A percentile compares a stretch with the other conserved stretches of the same genome.
These are phyloP conservation scores for Spirogloea muscicola DNA, from an alignment of 139 green algal species.

Conservation along the genomic window DNA sequence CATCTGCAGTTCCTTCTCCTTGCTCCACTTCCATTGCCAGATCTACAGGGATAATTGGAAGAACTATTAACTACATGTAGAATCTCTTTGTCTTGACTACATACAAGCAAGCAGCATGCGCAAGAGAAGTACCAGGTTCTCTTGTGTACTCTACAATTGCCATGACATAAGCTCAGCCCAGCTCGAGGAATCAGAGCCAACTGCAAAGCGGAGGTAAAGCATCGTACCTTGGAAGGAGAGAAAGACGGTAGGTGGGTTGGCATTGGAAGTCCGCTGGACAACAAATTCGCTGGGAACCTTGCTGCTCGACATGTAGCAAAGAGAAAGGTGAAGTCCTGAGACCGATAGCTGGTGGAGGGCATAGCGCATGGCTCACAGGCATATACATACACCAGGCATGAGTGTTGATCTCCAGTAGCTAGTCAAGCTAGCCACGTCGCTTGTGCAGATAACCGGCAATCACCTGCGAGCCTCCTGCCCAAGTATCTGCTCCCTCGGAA, in stretches of 20 bases:
- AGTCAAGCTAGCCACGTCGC: not conserved
- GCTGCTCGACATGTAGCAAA: not conserved
- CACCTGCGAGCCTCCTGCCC: constrained; percentile 43
- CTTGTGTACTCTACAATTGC: too few relatives aligned
- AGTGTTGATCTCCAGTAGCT: not conserved
- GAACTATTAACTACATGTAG: too few relatives aligned
- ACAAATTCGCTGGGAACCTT: constrained; percentile 85
- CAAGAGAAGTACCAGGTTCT: too few relatives aligned
- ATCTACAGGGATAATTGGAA: too few relatives aligned
- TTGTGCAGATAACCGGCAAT: not conserved
- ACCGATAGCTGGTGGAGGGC: not conserved
- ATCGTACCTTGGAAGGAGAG: constrained; percentile 66
- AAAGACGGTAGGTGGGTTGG: constrained; percentile 89
- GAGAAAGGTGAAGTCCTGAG: not conserved
- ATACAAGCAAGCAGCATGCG: too few relatives aligned
- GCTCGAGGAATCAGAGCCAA: too few relatives aligned
- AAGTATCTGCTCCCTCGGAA: constrained; percentile 57
- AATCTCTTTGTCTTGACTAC: too few relatives aligned
- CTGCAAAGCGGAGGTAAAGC: too few relatives aligned
- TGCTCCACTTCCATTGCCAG: too few relatives aligned
- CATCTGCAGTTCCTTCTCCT: too few relatives aligned
- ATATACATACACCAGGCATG: not conserved
- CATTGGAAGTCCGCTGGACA: constrained; percentile 71
- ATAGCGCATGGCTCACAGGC: not conserved
- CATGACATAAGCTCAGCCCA: too few relatives aligned